Conservation (phyloP, 2,329 filamentous ascomycete genomes). For the Cercospora sojina region DNA sequence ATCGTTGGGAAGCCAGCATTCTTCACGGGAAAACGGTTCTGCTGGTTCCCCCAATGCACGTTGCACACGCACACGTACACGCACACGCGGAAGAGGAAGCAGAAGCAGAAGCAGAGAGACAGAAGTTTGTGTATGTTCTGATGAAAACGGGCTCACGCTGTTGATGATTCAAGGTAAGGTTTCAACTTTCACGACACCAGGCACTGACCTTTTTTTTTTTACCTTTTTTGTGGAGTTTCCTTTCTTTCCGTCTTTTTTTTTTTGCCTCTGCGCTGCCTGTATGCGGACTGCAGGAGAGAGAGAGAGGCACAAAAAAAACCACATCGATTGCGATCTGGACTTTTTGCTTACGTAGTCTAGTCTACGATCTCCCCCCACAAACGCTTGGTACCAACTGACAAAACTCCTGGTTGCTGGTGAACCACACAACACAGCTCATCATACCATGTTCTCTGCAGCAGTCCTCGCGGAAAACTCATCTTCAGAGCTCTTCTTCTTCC, state of each 20-base stretch:
- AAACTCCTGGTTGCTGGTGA: neutral
- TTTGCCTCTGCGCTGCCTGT: neutral
- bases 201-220: neutral
- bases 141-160: neutral
- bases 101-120: neutral
- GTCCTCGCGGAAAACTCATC: neutral
- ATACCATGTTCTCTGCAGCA: slow-evolving; percentile 21
- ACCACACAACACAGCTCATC: slow-evolving; percentile 8
- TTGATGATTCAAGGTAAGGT: neutral
- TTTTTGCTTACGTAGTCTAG: neutral
- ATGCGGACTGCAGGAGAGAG: neutral
- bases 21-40: neutral
- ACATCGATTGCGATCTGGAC: neutral
- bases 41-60: neutral
- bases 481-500: slow-evolving; percentile 21
- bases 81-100: neutral
- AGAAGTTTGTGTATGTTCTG: neutral
- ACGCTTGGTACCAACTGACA: neutral
- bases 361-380: too few species aligned
- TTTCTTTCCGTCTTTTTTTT: neutral
- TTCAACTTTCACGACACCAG: neutral
- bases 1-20: neutral
- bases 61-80: neutral
- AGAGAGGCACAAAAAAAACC: too few species aligned
- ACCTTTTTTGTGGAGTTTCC: too few species aligned